These are phyloP conservation scores for Chytriomyces sp. DNA, from an alignment of 192 early-diverging fungal genomes.

Conservation along the genomic window DNA sequence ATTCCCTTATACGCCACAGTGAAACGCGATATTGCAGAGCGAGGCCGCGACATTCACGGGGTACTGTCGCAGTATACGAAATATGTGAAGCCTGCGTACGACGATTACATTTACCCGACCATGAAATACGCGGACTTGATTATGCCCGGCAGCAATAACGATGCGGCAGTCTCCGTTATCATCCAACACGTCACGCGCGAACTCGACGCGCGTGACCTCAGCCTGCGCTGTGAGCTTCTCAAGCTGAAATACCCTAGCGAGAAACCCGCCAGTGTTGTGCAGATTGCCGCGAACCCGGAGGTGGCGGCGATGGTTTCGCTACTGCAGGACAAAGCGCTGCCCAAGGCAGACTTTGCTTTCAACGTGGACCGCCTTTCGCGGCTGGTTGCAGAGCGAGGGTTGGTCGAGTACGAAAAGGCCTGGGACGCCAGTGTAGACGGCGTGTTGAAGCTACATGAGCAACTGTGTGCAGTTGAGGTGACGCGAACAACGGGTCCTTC, in stretches of 20 bases:
- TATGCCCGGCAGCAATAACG: slow-evolving; percentile 89
- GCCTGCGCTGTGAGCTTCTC: slow-evolving; percentile 33
- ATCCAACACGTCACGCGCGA: slow-evolving; percentile 86
- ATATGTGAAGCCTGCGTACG: slow-evolving; percentile 95
- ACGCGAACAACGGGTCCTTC: slow-evolving; percentile 80
- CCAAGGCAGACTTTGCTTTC: slow-evolving; percentile 80
- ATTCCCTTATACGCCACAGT: slow-evolving; percentile 48
- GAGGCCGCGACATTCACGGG: slow-evolving; percentile 84
- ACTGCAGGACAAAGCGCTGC: neutral
- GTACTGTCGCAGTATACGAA: slow-evolving; percentile 86
- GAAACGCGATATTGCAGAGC: slow-evolving; percentile 86
- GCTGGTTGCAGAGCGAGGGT: slow-evolving; percentile 78
- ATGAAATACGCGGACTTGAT: slow-evolving; percentile 91
- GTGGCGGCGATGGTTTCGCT: slow-evolving; percentile 25
- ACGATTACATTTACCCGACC: slow-evolving; percentile 89
- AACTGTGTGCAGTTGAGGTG: slow-evolving; percentile 79
- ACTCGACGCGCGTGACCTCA: slow-evolving; percentile 68
- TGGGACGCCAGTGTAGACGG: slow-evolving; percentile 40
- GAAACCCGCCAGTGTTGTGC: slow-evolving; percentile 40
- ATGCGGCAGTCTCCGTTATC: slow-evolving; percentile 85
- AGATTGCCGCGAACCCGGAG: slow-evolving; percentile 54
- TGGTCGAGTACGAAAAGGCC: slow-evolving; percentile 56
- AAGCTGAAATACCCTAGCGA: slow-evolving; percentile 18
- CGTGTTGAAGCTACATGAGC: slow-evolving; percentile 27
- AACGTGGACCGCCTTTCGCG: slow-evolving; percentile 86